Evolutionary conservation across 129 eudicot genomes (phyloP), one percentile per base, ranked within the genome.

Genomic region (Arctium lappa): DNA sequence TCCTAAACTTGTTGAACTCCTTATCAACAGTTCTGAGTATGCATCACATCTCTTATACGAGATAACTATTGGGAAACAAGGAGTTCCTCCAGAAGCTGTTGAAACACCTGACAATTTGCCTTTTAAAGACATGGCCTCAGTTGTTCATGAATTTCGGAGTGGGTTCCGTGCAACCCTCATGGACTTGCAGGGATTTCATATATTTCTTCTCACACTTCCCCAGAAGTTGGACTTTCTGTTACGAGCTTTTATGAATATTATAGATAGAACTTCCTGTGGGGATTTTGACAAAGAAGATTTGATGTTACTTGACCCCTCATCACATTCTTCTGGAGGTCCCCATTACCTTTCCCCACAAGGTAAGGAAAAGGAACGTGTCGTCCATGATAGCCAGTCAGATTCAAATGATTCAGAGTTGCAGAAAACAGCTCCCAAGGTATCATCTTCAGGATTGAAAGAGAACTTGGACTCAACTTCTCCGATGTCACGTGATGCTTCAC

Each of bases 171-270:
- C 97, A 48, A 92, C 99, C 34, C 83, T 96, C 8, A 85, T 94
- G 87, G 95, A 96, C 87, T 86, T 96, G 88, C 97, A 96, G 88
- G 98, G 99, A 40, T 93, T 96, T 88, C 99, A 96, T 46, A 93
- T 96, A 69, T 96, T 96, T 82, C 89, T 96, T 39, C 89, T 96
- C 32, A 90, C 98, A 37, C 97, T 96, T 80, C 93, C 93, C 89
- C 95, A 96, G 80, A 96, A 91, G 69, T 77, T 96, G 78, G 98
- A 96, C 65, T 79, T 86, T 69, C 83, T 93, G n/a, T 82, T 93
- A 80, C 85, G 93, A 72, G 85, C 85, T 70, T 93, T 91, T 81
- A 86, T 90, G 76, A 86, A 72, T 78, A 91, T 93, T 50, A 85
- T 88, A 2, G 84, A 89, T 76, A 90, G 84, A 82, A 56, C 87